Percentiles rank a stretch among this genome's conserved stretches.
Conservation (phyloP, 2,329 filamentous ascomycete species). For the Ambrosiella cleistominuta region DNA sequence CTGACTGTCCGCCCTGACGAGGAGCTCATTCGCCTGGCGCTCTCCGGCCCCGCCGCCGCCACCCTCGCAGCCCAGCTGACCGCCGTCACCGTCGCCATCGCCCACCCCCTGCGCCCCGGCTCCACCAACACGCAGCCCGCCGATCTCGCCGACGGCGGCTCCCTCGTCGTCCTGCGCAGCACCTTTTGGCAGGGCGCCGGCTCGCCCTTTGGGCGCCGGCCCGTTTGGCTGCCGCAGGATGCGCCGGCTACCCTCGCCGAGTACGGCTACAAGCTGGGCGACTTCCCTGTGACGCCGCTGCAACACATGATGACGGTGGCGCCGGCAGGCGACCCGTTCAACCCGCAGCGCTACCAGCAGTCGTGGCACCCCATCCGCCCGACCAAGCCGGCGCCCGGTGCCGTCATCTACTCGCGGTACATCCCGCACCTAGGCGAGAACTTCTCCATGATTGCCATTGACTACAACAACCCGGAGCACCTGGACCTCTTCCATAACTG, state of each 20-base stretch:
- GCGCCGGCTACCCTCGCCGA: conserved; percentile 21
- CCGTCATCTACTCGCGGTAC: conserved; percentile 60
- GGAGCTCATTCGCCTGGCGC: conserved; percentile 31
- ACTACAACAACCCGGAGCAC: conserved; percentile 47
- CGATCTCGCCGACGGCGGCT: conserved; percentile 16
- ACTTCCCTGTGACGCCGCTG: conserved; percentile 31
- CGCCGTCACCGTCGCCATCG: conserved; percentile 31
- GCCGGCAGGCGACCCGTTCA: conserved; percentile 24
- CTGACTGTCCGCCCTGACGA: conserved; percentile 31
- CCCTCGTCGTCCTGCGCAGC: conserved; percentile 28
- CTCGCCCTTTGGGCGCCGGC: conserved; percentile 46
- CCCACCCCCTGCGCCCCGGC: conserved; percentile 26
- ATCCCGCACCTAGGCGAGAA: conserved; percentile 59
- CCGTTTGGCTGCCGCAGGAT: conserved; percentile 39
- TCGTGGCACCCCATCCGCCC: conserved; percentile 54
- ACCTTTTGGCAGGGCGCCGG: conserved; percentile 56
- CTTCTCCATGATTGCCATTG: conserved; percentile 60
- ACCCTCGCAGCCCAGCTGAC: conserved; percentile 24
- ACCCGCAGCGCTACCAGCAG: conserved; percentile 28
- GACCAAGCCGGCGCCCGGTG: conserved; percentile 52
- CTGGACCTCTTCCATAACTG: conserved; percentile 56
- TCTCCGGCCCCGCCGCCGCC: conserved; percentile 24
- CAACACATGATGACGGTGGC: conserved; percentile 27
- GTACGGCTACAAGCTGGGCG: conserved; percentile 22
- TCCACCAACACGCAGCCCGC: conserved; percentile 17